Evolutionary conservation across 192 early-diverging fungal species (phyloP), one percentile per base, ranked within the genome.

Genomic region (Nowakowskiella sp.): DNA sequence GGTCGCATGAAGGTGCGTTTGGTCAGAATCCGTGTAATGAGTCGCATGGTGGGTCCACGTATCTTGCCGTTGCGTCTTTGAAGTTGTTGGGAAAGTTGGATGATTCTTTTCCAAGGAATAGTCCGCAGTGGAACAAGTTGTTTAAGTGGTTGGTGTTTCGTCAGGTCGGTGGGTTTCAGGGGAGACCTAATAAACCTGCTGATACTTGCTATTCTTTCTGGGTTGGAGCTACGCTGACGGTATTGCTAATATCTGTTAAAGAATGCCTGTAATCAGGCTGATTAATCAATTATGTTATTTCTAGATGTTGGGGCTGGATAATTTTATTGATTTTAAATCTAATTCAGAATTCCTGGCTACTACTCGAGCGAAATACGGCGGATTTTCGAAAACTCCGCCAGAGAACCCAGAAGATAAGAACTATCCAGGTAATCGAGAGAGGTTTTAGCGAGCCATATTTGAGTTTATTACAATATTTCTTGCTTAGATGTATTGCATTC

Each of bases 201-300:
- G 97, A 99, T 58, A 89, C 88, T 8, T 99, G 97, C 65, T 99
- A 99, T 66, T 86, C 90, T 6, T 99, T 94, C 67, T 99, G 97
- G 97, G 74, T 97, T 19, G 97, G 96, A 5, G 92, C 78, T 0
- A 61, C 82, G 6, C 53, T 99, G 16, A 61, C 72, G 58, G 84
- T 87, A 58, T 44, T 16, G 24, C 22, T 39, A 16, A 48, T 2
- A n/a, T 26, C 31, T 26, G 7, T 30, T 44, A 8, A 16, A 6
- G 29, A 26, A 25, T 7, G 31, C 23, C 6, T 29, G 33, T 13
- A 31, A 49, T 25, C 31, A n/a, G n/a, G n/a, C 46, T 26, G 10
- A 31, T 51, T 68, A 70, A 1, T 10, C 30, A 13, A 19, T 19
- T 59, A 27, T 34, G n/a, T 25, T 24, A 39, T 19, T 21, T 8